A percentile compares a stretch with the other conserved stretches of the same genome.
phyloP scores from a whole-genome alignment of 768 basidiomycete genomes.

The Xerocomellus chrysenteron region DNA sequence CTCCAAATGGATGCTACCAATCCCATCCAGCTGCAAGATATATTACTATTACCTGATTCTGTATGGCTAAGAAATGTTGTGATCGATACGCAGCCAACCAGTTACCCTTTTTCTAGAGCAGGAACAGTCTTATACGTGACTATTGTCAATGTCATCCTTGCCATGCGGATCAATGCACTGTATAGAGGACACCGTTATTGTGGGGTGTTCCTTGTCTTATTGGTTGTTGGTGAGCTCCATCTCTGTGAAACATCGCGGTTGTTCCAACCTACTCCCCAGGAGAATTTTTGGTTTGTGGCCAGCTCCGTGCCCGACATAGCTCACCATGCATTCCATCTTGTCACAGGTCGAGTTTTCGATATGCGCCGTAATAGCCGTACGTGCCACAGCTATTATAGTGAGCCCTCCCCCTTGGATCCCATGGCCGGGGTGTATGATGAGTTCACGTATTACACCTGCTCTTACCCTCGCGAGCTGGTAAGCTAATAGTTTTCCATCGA shows the following conservation, averaged over 20 bases:
- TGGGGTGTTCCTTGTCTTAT: constrained; percentile 2
- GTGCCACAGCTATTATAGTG: constrained; percentile 5
- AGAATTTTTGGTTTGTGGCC: constrained; percentile 17
- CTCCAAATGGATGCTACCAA: background rate
- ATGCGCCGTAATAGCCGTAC: constrained; percentile 16
- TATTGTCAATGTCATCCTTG: constrained; percentile 22
- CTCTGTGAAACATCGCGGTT: background rate
- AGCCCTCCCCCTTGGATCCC: constrained; percentile 18
- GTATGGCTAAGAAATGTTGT: constrained; percentile 3
- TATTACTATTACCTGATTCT: constrained; percentile 24
- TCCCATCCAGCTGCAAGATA: constrained; percentile 15
- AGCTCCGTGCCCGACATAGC: background rate
- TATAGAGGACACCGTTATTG: background rate
- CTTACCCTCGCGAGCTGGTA: constrained; percentile 25
- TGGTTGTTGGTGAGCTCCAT: constrained; percentile 19
- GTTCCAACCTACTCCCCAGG: constrained; percentile 1
- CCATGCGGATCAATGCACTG: constrained; percentile 21
- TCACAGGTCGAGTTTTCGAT: constrained; percentile 18
- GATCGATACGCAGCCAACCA: background rate
- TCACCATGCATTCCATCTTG: background rate
- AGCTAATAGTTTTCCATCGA: background rate
- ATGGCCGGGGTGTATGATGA: constrained; percentile 16
- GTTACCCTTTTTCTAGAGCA: constrained; percentile 6
- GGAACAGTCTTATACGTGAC: constrained; percentile 19
- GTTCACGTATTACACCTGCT: constrained; percentile 7